Base-by-base conservation (phyloP, 31 red algal genomes). In the Asparagopsis taxiformis region DNA sequence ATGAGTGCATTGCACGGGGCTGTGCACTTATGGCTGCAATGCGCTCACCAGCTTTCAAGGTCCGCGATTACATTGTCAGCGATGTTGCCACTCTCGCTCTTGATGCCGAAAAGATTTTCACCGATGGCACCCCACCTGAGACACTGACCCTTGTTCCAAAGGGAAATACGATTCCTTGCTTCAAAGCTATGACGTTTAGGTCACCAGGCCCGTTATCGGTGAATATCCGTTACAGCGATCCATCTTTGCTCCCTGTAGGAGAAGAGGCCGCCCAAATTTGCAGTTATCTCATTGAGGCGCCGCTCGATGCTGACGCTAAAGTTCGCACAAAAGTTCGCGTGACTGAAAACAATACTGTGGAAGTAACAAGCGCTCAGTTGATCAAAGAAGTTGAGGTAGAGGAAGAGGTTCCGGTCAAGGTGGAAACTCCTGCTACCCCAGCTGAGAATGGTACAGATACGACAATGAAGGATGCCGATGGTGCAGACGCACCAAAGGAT, bases 21-120 rank as follows among this genome's bases (percentile, higher is more conserved):
- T 91, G 87, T 51, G 96, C 96, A 7, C 89, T 99, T 50, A 78
- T 87, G 86, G 77, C 72, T 31, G 96, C 96, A 0, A 98, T 98
- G 62, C 74, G 93, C 44, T 92, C 95, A 11, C 95, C 95, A 13
- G 79, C 82, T 4, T 94, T 93, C 77, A 41, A 59, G 3, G 95
- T 98, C 15, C 88, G 87, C 43, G 88, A 86, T 31, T 97, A 93
- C 77, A 70, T 72, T 11, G 70, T 93, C 19, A 72, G 68, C 52
- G 95, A 98, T 67, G 84, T 94, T 36, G 65, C 72, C 32, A 74
- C 91, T 10, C 79, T 79, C 35, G 74, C 90, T 0, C 49, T 90
- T 30, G 79, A 92, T 72, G 91, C 68, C 5, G 85, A 95, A 36
- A 77, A 79, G 55, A 35, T 90, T 0, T 88, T 88, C 57, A 72